Conservation (phyloP, 2,329 filamentous ascomycete species). For the Knufia petricola region DNA sequence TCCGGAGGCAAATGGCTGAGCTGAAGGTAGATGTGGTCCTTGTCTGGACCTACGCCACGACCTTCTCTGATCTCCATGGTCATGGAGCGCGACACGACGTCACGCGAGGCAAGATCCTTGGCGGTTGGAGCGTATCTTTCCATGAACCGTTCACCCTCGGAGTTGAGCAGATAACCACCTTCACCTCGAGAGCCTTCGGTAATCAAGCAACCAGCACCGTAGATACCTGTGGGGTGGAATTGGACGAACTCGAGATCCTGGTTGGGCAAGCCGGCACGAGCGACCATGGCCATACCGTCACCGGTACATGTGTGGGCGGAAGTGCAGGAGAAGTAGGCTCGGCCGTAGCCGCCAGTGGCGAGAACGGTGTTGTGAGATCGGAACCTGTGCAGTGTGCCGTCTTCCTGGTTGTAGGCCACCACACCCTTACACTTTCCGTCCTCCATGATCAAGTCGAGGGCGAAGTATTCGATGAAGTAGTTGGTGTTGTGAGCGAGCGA, state of each 20-base stretch:
- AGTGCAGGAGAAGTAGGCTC: slow-evolving; percentile 96
- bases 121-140: slow-evolving; percentile 95
- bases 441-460: slow-evolving; percentile 93
- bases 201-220: slow-evolving; percentile 94
- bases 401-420: slow-evolving; percentile 96
- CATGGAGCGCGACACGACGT: slow-evolving; percentile 96
- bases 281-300: slow-evolving; percentile 99
- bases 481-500: slow-evolving; percentile 96
- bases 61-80: slow-evolving; percentile 96
- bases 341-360: slow-evolving; percentile 93
- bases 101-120: slow-evolving; percentile 92
- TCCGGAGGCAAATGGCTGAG: slow-evolving; percentile 89
- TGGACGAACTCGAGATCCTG: slow-evolving; percentile 99
- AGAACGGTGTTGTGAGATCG: slow-evolving; percentile 92
- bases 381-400: slow-evolving; percentile 95
- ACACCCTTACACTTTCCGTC: slow-evolving; percentile 94
- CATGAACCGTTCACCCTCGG: slow-evolving; percentile 98
- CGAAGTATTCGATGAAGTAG: slow-evolving; percentile 99
- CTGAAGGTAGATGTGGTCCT: slow-evolving; percentile 98
- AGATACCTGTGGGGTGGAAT: slow-evolving; percentile 98
- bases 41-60: slow-evolving; percentile 82
- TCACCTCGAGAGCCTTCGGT: slow-evolving; percentile 97
- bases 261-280: slow-evolving; percentile 92
- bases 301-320: slow-evolving; percentile 97
- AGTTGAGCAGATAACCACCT: slow-evolving; percentile 95